A percentile compares a stretch with the other conserved stretches of the same genome.
Conservation (phyloP, 176 grass and related monocot species). For the Paspalum notatum region DNA sequence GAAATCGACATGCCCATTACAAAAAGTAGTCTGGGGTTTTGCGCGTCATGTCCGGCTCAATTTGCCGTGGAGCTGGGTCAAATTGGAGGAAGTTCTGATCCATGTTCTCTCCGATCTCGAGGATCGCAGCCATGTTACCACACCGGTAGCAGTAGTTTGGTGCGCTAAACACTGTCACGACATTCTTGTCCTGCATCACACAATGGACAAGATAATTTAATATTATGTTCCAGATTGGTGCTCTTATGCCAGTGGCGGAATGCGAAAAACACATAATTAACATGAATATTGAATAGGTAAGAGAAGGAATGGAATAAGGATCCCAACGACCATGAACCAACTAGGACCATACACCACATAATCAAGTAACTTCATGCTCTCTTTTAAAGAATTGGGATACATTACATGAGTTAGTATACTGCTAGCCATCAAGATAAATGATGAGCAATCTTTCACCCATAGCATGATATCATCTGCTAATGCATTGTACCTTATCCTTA, state of each 20-base stretch:
- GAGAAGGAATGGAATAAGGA: too few species aligned
- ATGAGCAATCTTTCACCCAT: background rate
- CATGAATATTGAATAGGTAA: background rate
- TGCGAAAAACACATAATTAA: background rate
- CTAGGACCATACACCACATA: too few species aligned
- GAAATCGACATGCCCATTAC: slow-evolving; percentile 32
- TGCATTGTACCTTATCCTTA: background rate
- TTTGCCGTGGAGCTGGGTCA: slow-evolving; percentile 65
- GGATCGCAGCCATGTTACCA: slow-evolving; percentile 76
- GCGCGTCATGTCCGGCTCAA: slow-evolving; percentile 61
- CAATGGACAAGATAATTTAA: slow-evolving; percentile 15
- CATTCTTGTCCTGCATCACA: slow-evolving; percentile 69
- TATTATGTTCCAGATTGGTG: slow-evolving; percentile 15
- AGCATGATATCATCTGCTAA: background rate
- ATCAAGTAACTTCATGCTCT: too few species aligned
- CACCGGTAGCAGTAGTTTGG: slow-evolving; percentile 84
- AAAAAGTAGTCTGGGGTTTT: slow-evolving; percentile 87
- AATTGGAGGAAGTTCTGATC: slow-evolving; percentile 81
- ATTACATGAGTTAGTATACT: too few species aligned
- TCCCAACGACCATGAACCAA: too few species aligned
- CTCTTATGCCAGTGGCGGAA: background rate
- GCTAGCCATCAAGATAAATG: too few species aligned
- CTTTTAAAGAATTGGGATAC: too few species aligned
- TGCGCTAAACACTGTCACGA: slow-evolving; percentile 73
- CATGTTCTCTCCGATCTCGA: slow-evolving; percentile 78